phyloP scores from a whole-genome alignment of 2,329 filamentous ascomycete genomes.

The Penicillium expansum region DNA sequence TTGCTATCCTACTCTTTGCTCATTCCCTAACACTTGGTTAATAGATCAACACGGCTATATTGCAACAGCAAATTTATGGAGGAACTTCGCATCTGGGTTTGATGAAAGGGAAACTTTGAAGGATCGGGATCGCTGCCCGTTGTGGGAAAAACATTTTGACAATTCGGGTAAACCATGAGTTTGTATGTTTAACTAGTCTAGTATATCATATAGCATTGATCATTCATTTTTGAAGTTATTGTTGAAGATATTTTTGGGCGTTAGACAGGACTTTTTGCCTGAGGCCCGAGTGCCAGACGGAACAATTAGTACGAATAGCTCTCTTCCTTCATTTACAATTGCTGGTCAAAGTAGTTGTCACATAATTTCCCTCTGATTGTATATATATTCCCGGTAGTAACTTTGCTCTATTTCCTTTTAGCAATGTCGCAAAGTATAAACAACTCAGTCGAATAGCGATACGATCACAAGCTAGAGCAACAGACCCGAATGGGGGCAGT shows the following conservation, averaged over 20 bases:
- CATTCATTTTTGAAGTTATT: not conserved
- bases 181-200: not conserved
- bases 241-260: not conserved
- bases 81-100: not conserved
- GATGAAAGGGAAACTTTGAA: not conserved
- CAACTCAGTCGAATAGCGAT: not conserved
- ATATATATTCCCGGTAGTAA: rapidly evolving
- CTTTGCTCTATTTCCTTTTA: not conserved
- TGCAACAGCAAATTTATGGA: not conserved
- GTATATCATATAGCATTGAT: not conserved
- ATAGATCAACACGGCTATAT: not conserved
- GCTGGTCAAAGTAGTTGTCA: rapidly evolving
- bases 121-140: not conserved
- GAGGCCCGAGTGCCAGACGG: not conserved
- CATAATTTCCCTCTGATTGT: rapidly evolving
- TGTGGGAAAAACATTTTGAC: rapidly evolving
- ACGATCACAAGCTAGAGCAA: not conserved
- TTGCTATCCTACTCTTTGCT: not conserved
- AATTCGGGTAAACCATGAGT: not conserved
- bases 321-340: not conserved
- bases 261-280: rapidly evolving
- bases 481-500: not conserved
- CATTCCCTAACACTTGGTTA: not conserved
- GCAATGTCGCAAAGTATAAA: not conserved
- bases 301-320: not conserved